Percentiles rank a stretch among this genome's conserved stretches.
phyloP scores from a whole-genome alignment of 2,329 filamentous ascomycete species.

The Exophiala mesophila region DNA sequence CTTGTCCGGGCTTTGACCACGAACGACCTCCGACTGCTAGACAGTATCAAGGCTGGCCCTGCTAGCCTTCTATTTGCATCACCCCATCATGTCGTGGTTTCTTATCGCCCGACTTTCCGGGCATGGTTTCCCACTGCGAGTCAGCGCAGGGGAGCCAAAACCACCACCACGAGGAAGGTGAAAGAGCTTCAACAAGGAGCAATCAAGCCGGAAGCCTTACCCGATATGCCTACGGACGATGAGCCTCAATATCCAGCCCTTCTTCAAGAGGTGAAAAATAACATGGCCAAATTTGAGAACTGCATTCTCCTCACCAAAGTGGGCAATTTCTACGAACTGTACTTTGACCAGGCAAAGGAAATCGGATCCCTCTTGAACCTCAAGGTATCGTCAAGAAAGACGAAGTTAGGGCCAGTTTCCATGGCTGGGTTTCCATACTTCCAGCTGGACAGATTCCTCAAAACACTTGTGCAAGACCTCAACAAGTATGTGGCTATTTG shows the following conservation, averaged over 20 bases:
- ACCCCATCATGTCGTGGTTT: neutral
- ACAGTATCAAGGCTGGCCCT: neutral
- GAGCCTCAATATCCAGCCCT: conserved; percentile 74
- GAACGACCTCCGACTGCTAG: neutral
- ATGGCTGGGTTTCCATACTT: conserved; percentile 96
- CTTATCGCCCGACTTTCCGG: neutral
- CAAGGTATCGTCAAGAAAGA: conserved; percentile 77
- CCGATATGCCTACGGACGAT: conserved; percentile 42
- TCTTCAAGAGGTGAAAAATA: conserved; percentile 75
- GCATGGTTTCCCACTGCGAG: conserved; percentile 2
- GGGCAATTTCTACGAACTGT: conserved; percentile 95
- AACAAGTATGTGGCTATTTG: conserved; percentile 89
- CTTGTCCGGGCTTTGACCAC: neutral
- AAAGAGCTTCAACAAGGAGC: conserved; percentile 54
- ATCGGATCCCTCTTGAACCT: conserved; percentile 80
- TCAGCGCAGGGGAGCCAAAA: conserved; percentile 21
- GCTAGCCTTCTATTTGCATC: neutral
- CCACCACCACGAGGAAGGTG: conserved; percentile 30
- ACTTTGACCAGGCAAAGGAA: conserved; percentile 92
- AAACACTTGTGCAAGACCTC: conserved; percentile 84
- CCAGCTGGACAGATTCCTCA: conserved; percentile 88
- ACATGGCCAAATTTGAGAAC: conserved; percentile 85
- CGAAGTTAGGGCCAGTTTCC: conserved; percentile 59
- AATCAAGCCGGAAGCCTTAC: conserved; percentile 41
- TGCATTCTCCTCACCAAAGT: conserved; percentile 89